A percentile compares a stretch with the other conserved stretches of the same genome.
Conservation (phyloP, 2,329 filamentous ascomycete species). For the Dactylonectria macrodidyma region DNA sequence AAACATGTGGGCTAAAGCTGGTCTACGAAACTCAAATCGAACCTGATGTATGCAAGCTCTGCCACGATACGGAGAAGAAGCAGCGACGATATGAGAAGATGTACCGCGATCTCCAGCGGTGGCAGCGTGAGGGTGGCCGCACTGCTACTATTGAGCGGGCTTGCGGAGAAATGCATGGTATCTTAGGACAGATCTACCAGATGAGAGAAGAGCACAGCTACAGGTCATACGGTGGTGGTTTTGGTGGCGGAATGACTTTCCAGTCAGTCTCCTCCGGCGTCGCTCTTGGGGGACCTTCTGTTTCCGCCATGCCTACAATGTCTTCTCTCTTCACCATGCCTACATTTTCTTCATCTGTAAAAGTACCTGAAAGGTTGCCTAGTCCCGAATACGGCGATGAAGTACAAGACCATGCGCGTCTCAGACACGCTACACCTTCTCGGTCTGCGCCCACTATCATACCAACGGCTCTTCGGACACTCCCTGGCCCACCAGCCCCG, state of each 20-base stretch:
- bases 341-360: no score
- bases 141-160: slow-evolving; percentile 81
- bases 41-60: slow-evolving; percentile 82
- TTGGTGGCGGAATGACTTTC: not conserved
- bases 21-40: slow-evolving; percentile 81
- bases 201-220: slow-evolving; percentile 46
- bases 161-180: slow-evolving; percentile 76
- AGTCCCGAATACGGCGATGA: no score
- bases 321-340: no score
- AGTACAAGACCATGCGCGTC: no score
- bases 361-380: no score
- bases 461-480: not conserved
- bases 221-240: slow-evolving; percentile 42
- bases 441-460: not conserved
- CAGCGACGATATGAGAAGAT: slow-evolving; percentile 82
- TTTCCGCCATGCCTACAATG: no score
- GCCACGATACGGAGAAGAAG: slow-evolving; percentile 92
- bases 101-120: slow-evolving; percentile 80
- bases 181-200: slow-evolving; percentile 71
- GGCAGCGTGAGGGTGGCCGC: slow-evolving; percentile 82
- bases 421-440: no score
- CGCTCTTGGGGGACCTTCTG: not conserved
- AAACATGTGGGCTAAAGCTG: slow-evolving; percentile 95
- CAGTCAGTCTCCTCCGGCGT: not conserved
- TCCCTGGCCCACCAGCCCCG: not conserved